These are phyloP conservation scores for Rhizophagus clarus DNA, from an alignment of 192 early-diverging fungal genomes.

Conservation along the genomic window DNA sequence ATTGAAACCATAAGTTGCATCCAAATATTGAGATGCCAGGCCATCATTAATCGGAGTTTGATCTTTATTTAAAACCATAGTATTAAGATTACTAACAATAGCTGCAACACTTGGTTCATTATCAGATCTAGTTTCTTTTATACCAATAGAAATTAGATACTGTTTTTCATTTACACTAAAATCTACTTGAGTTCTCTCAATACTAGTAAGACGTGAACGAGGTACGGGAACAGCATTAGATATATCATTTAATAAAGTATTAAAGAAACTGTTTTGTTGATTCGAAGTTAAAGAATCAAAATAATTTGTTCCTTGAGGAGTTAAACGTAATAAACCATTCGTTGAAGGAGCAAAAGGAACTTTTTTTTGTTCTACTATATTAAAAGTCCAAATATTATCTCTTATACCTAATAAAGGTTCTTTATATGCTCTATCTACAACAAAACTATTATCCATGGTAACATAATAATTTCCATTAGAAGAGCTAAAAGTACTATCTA, in stretches of 20 bases:
- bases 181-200: not conserved
- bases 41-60: not conserved
- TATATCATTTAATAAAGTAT: not conserved
- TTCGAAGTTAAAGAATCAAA: not conserved
- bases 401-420: slow-evolving; percentile 18
- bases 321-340: not conserved
- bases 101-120: not conserved
- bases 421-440: not conserved
- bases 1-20: not conserved
- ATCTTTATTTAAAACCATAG: not conserved
- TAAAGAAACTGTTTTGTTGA: not conserved
- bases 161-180: not conserved
- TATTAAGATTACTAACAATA: not conserved
- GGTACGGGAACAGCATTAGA: not conserved
- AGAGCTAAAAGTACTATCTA: slow-evolving; percentile 1
- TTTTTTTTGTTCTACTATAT: too few species aligned
- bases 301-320: not conserved
- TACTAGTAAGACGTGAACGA: not conserved
- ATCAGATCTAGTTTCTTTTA: not conserved
- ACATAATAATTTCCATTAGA: slow-evolving; percentile 10
- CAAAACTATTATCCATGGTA: slow-evolving; percentile 15
- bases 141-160: not conserved
- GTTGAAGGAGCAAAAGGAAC: too few species aligned
- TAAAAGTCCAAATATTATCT: not conserved
- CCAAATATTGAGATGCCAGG: not conserved